Conservation (phyloP, 2,329 filamentous ascomycete species). For the Xylariaceae sp. region DNA sequence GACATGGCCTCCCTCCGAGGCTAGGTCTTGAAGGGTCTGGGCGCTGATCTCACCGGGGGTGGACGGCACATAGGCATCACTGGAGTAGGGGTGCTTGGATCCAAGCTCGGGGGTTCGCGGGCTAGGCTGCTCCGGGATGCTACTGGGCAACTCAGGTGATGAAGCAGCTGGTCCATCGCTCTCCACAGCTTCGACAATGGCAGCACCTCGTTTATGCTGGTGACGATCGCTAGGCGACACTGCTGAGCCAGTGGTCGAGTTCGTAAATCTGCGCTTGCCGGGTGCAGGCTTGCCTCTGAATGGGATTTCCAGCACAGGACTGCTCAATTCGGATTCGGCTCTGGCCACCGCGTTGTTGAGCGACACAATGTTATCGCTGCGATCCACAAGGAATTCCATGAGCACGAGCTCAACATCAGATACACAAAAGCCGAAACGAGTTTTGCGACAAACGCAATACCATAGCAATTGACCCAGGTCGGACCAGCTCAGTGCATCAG, state of each 20-base stretch:
- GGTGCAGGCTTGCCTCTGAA: background rate
- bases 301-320: conserved; percentile 2
- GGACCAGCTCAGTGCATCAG: background rate
- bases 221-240: conserved; percentile 10
- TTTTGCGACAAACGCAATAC: conserved; percentile 13
- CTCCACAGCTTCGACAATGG: background rate
- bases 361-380: conserved; percentile 1
- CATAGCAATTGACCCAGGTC: conserved; percentile 8
- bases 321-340: conserved; percentile 11
- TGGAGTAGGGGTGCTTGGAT: conserved; percentile 4
- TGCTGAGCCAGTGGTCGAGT: conserved; percentile 8
- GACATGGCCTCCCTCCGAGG: conserved; percentile 3
- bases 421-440: conserved; percentile 11
- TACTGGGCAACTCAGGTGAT: conserved; percentile 2
- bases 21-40: conserved; percentile 8
- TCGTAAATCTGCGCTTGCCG: conserved; percentile 6
- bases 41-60: conserved; percentile 8
- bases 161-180: conserved; percentile 1
- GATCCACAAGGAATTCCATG: conserved; percentile 7
- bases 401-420: conserved; percentile 7
- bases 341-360: conserved; percentile 7
- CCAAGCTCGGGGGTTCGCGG: conserved; percentile 8
- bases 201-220: conserved; percentile 7
- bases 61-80: conserved; percentile 6
- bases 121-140: conserved; percentile 4